Base-by-base conservation (phyloP, 2,329 filamentous ascomycete species). In the Colletotrichum sp. region DNA sequence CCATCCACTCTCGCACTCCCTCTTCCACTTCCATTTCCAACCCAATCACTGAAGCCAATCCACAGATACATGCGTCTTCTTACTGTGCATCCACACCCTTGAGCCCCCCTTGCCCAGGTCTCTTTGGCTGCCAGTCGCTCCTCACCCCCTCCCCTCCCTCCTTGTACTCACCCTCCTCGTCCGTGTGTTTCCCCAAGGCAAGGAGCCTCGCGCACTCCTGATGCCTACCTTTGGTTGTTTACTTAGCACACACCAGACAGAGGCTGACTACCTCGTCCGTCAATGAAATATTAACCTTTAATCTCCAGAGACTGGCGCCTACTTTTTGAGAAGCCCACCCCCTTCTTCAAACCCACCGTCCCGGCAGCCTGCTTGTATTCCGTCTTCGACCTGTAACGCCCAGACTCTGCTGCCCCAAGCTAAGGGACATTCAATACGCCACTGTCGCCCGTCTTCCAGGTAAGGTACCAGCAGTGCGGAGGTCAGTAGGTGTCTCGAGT, bases 301-400 rank as follows among this genome's bases (percentile, higher is more conserved):
- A 75, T 76, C 71, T 76, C 74, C 49, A 76, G 44, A 74, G 71
- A 49, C 59, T 15, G 39, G 71, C 70, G 57, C 44, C 65, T 60
- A 66, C 66, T 36, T 73, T 49, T 62, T 73, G 74, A 66, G 65
- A 65, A 76, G 30, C 65, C 64, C 70, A 73, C 74, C 74, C 74
- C 74, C 66, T 74, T 74, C 64, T 74, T 66, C 71, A 64, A 70
- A 69, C 60, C 65, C 66, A 52, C 71, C 57, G 71, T 74, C 71
- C 65, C 71, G 71, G 66, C 65, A 76, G 74, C 74, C 71, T 76
- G 71, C 74, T 76, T 74, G 74, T 62, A 60, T 69, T 72, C 73
- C 70, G 39, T 49, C 70, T 69, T 76, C 44, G 71, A 70, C 71
- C 60, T 65, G 59, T 63, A 70, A 73, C 74, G 74, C 71, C 65